phyloP scores from a whole-genome alignment of 176 grass and related monocot species.

The Musa schizocarpa region DNA sequence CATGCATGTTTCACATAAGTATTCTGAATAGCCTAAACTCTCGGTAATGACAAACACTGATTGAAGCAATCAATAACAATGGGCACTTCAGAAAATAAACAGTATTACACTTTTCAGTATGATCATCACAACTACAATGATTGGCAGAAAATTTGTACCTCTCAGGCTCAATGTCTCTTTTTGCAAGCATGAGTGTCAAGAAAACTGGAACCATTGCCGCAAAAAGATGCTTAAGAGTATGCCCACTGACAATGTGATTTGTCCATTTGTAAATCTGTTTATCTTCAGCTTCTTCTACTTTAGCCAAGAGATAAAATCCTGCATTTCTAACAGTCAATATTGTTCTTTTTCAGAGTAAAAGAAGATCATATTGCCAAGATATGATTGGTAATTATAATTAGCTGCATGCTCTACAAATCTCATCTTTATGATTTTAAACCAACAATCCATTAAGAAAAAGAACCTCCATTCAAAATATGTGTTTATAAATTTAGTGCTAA shows the following conservation, averaged over 20 bases:
- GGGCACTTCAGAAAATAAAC: too few species aligned
- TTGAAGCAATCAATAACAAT: not conserved
- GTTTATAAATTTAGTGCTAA: not conserved
- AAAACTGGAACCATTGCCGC: slow-evolving; percentile 92
- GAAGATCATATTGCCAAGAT: not conserved
- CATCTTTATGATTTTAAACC: not conserved
- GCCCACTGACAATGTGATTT: slow-evolving; percentile 57
- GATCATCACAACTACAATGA: not conserved
- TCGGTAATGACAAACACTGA: not conserved
- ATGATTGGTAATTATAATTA: not conserved
- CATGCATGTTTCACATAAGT: too few species aligned
- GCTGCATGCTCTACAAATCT: not conserved
- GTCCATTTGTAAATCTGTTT: slow-evolving; percentile 71
- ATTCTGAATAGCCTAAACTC: too few species aligned
- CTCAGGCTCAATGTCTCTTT: slow-evolving; percentile 69
- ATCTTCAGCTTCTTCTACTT: slow-evolving; percentile 76
- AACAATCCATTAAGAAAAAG: not conserved
- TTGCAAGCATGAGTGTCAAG: slow-evolving; percentile 82
- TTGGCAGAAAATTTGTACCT: slow-evolving; percentile 29
- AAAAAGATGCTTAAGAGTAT: slow-evolving; percentile 82
- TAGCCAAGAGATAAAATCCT: slow-evolving; percentile 92
- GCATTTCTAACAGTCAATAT: slow-evolving; percentile 19
- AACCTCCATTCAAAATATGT: not conserved
- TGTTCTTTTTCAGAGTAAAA: not conserved
- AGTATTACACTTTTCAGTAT: too few species aligned